Conservation (phyloP, 1,139 yeast genomes). For the Yamadazyma kanchanaburiensis region DNA sequence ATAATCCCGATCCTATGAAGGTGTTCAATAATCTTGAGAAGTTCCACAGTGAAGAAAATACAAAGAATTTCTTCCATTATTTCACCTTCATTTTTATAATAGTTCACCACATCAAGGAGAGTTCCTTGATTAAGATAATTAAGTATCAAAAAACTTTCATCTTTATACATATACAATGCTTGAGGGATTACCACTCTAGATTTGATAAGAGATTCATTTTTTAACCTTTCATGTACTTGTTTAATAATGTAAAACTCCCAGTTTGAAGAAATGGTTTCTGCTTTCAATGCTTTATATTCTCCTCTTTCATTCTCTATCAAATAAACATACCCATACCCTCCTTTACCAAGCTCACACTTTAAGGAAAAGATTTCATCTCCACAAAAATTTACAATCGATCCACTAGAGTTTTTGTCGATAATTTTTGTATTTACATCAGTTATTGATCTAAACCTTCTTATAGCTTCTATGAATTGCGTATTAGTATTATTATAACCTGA, state of each 20-base stretch:
- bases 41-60: conserved; percentile 61
- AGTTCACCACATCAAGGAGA: conserved; percentile 66
- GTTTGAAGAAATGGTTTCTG: conserved; percentile 64
- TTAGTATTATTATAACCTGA: conserved; percentile 23
- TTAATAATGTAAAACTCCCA: conserved; percentile 83
- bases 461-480: conserved; percentile 14
- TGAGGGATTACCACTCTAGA: conserved; percentile 40
- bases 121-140: conserved; percentile 77
- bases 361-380: conserved; percentile 56
- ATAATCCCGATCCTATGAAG: conserved; percentile 66
- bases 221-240: conserved; percentile 45
- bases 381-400: conserved; percentile 44
- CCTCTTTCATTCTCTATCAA: conserved; percentile 68
- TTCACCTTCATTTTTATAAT: conserved; percentile 27
- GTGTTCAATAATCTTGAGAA: conserved; percentile 56
- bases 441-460: conserved; percentile 31
- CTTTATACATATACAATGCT: conserved; percentile 55
- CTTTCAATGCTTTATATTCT: conserved; percentile 62
- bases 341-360: conserved; percentile 65
- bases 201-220: conserved; percentile 6
- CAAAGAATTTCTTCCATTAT: conserved; percentile 60
- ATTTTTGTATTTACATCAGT: conserved; percentile 33
- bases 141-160: conserved; percentile 72
- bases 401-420: conserved; percentile 35
- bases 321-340: conserved; percentile 79